Evolutionary conservation across 805 yeast species (phyloP).

Genomic region (Kodamaea jinghongensis): DNA sequence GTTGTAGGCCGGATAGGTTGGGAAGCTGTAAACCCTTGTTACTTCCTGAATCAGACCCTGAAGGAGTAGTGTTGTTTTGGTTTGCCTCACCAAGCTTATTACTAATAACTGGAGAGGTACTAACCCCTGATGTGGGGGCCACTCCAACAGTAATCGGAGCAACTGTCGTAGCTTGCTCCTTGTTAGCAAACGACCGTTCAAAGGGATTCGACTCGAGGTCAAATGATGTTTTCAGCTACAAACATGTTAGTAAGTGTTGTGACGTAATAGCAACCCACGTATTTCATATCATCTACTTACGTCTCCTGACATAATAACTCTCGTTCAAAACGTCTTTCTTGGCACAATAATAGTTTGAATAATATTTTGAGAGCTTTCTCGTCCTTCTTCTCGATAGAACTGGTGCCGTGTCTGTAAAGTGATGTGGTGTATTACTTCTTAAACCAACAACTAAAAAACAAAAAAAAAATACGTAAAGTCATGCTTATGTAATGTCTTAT

Average conservation of each 20-base stretch:
- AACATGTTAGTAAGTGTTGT: conserved; percentile 21
- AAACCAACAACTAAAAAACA: background rate
- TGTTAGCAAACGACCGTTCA: conserved; percentile 88
- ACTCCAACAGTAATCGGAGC: background rate
- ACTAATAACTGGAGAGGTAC: background rate
- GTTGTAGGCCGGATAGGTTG: conserved; percentile 27
- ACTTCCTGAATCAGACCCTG: no score
- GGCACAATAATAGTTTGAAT: no score
- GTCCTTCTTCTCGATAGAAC: no score
- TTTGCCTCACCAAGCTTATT: conserved; percentile 3
- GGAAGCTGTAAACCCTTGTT: conserved; percentile 34
- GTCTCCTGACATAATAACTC: conserved; percentile 11
- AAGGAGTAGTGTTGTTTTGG: no score
- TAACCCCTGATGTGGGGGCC: background rate
- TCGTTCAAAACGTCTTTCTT: background rate
- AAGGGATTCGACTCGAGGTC: conserved; percentile 93
- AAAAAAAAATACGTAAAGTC: background rate
- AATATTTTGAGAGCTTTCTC: no score
- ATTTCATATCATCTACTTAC: conserved; percentile 8
- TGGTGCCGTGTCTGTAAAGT: no score
- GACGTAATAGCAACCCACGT: conserved; percentile 14
- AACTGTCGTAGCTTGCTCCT: conserved; percentile 26
- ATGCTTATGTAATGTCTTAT: background rate
- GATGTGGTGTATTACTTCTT: no score
- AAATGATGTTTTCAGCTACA: conserved; percentile 45